phyloP scores from a whole-genome alignment of 2,329 filamentous ascomycete genomes.

The Monosporascus sp. region DNA sequence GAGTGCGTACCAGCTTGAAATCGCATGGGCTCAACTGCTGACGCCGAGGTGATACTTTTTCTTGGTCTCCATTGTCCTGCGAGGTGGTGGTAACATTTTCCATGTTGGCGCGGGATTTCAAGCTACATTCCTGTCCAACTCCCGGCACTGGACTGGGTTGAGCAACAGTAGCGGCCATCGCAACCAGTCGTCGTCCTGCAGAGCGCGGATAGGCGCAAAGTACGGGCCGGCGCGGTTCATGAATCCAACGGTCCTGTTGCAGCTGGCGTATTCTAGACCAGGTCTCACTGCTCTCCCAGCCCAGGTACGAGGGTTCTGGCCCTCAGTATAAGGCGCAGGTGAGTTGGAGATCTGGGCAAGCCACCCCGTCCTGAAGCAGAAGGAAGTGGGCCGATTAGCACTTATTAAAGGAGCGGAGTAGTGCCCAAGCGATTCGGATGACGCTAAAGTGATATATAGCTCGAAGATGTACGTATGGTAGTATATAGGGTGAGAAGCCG shows the following conservation, averaged over 20 bases:
- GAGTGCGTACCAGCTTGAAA: slow-evolving; percentile 68
- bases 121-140: slow-evolving; percentile 17
- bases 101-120: slow-evolving; percentile 14
- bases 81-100: slow-evolving; percentile 11
- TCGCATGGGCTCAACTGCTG: slow-evolving; percentile 45
- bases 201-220: neutral
- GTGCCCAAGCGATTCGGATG: no score
- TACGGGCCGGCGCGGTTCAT: neutral
- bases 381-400: no score
- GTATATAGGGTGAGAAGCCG: no score
- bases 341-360: no score
- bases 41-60: slow-evolving; percentile 24
- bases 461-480: no score
- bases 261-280: neutral
- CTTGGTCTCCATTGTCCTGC: slow-evolving; percentile 12
- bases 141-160: slow-evolving; percentile 18
- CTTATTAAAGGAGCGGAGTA: no score
- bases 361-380: no score
- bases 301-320: neutral
- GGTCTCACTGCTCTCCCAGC: neutral
- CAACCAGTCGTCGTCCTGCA: neutral
- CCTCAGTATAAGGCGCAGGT: no score
- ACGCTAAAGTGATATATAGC: no score
- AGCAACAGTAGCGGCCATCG: slow-evolving; percentile 29
- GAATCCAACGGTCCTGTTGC: neutral